These are phyloP conservation scores for Talaromyces amestolkiae DNA, from an alignment of 2,329 filamentous ascomycete species.

Conservation along the genomic window DNA sequence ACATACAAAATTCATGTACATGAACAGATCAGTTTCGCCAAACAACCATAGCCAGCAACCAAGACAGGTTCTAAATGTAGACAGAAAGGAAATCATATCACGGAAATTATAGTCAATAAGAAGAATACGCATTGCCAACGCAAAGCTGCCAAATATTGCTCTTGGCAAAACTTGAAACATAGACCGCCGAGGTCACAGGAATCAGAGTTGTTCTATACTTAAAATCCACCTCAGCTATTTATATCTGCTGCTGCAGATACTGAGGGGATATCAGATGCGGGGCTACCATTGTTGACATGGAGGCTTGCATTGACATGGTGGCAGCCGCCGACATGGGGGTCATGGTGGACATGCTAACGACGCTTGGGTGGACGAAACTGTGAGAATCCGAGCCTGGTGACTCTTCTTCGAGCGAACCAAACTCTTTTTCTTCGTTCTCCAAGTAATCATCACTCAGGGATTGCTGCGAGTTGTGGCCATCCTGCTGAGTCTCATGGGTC, in stretches of 20 bases:
- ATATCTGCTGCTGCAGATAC: slow-evolving; percentile 44
- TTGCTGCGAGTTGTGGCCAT: slow-evolving; percentile 49
- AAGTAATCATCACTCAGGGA: slow-evolving; percentile 67
- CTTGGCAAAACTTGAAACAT: slow-evolving; percentile 22
- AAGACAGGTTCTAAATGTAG: slow-evolving; percentile 18
- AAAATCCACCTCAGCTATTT: slow-evolving; percentile 18
- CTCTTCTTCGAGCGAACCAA: slow-evolving; percentile 74
- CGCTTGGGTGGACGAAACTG: slow-evolving; percentile 28
- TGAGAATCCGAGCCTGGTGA: slow-evolving; percentile 55
- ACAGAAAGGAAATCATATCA: slow-evolving; percentile 20
- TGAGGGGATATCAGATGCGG: slow-evolving; percentile 45
- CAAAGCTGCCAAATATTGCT: background rate
- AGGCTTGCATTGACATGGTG: slow-evolving; percentile 36
- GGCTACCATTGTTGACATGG: slow-evolving; percentile 41
- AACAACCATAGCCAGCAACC: slow-evolving; percentile 12
- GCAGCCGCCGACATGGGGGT: slow-evolving; percentile 38
- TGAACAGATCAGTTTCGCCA: slow-evolving; percentile 13
- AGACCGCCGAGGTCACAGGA: slow-evolving; percentile 14
- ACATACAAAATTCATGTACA: slow-evolving; percentile 18
- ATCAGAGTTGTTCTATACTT: background rate
- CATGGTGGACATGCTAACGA: slow-evolving; percentile 36
- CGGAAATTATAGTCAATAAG: slow-evolving; percentile 16
- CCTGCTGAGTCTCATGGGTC: slow-evolving; percentile 75
- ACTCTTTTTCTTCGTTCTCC: slow-evolving; percentile 72
- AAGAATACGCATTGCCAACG: slow-evolving; percentile 21